Conservation (phyloP, 2,329 filamentous ascomycete species). For the Epichloe festucae region DNA sequence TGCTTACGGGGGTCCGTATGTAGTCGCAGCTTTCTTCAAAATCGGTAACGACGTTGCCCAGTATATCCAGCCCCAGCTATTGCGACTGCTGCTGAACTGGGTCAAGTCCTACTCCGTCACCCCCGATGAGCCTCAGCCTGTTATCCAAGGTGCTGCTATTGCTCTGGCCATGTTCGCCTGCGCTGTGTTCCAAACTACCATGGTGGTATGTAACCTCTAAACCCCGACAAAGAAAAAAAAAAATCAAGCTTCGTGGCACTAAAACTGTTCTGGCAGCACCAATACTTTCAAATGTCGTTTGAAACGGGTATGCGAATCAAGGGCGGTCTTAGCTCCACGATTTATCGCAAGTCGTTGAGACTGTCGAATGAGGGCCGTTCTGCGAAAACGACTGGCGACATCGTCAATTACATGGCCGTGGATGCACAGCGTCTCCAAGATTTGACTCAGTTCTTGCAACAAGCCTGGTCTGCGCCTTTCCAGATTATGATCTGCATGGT, state of each 20-base stretch:
- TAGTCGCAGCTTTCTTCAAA: slow-evolving; percentile 75
- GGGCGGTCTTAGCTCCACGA: slow-evolving; percentile 74
- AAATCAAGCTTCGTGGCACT: not conserved
- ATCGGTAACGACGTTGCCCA: slow-evolving; percentile 72
- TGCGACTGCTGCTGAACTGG: slow-evolving; percentile 73
- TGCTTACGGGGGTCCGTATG: slow-evolving; percentile 76
- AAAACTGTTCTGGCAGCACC: slow-evolving; percentile 38
- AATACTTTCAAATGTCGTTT: slow-evolving; percentile 94
- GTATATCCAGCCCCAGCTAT: slow-evolving; percentile 82
- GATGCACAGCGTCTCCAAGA: slow-evolving; percentile 93
- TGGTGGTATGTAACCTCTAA: slow-evolving; percentile 38
- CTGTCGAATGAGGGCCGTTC: slow-evolving; percentile 88
- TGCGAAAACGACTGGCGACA: slow-evolving; percentile 85
- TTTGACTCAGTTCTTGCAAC: slow-evolving; percentile 86
- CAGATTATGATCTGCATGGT: slow-evolving; percentile 94
- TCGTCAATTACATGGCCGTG: slow-evolving; percentile 99
- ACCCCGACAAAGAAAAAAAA: not conserved
- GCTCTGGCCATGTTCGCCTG: slow-evolving; percentile 85
- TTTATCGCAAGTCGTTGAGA: slow-evolving; percentile 82
- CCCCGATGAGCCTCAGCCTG: slow-evolving; percentile 53
- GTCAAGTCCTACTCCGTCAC: slow-evolving; percentile 58
- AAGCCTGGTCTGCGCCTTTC: slow-evolving; percentile 93
- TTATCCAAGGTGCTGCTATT: slow-evolving; percentile 75
- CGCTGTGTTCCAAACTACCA: slow-evolving; percentile 74
- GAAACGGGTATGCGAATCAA: slow-evolving; percentile 96